phyloP scores from a whole-genome alignment of 176 grass and related monocot species.

The Metroxylon sagu region DNA sequence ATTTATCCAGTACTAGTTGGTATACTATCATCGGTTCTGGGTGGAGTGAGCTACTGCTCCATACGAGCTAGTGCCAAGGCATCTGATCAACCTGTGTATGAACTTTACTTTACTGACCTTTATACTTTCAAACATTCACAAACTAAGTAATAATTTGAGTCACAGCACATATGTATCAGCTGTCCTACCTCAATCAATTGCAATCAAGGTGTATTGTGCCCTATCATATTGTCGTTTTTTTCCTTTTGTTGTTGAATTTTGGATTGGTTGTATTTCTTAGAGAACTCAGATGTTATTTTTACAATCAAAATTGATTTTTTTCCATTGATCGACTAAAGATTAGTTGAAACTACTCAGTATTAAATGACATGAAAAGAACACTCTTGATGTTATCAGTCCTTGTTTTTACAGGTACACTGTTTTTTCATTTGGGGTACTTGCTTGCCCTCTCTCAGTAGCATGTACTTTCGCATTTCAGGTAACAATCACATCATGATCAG shows the following conservation, averaged over 20 bases:
- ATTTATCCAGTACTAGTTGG: constrained; percentile 12
- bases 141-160: background rate
- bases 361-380: background rate
- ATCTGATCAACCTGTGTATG: constrained; percentile 21
- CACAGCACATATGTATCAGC: too few relatives aligned
- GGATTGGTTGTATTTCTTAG: too few relatives aligned
- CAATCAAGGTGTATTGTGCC: too few relatives aligned
- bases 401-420: constrained; percentile 17
- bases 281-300: too few relatives aligned
- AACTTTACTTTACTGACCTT: background rate
- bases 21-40: constrained; percentile 14
- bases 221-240: too few relatives aligned
- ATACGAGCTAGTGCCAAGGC: constrained; percentile 12
- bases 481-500: background rate
- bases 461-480: constrained; percentile 17
- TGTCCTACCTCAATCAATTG: too few relatives aligned
- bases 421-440: constrained; percentile 20
- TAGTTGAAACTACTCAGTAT: too few relatives aligned
- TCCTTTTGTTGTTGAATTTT: too few relatives aligned
- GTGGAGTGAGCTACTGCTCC: constrained; percentile 20
- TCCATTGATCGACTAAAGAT: too few relatives aligned
- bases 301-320: too few relatives aligned
- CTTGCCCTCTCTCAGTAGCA: constrained; percentile 21
- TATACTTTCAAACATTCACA: background rate
- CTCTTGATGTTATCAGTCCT: background rate